Percentiles rank a stretch among this genome's conserved stretches.
These are phyloP conservation scores for Hypsizygus ulmarius DNA, from an alignment of 1,284 basidiomycete genomes.

Conservation along the genomic window DNA sequence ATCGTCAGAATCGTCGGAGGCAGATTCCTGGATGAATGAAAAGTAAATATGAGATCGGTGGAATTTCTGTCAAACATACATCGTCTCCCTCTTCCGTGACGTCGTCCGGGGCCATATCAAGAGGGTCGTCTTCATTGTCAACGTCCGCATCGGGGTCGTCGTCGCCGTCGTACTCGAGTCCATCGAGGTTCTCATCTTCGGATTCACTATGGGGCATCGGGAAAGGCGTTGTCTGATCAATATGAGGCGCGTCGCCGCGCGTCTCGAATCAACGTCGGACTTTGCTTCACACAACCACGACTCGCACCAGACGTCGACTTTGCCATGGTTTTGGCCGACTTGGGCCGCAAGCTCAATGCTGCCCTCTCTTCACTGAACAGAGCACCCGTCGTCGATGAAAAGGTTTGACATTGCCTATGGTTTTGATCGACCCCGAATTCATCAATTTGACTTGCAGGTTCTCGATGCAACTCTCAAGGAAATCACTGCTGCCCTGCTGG, in stretches of 20 bases:
- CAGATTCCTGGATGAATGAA: slow-evolving; percentile 39
- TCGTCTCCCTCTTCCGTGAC: slow-evolving; percentile 64
- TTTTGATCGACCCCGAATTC: slow-evolving; percentile 12
- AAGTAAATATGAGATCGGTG: slow-evolving; percentile 3
- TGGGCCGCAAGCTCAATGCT: slow-evolving; percentile 91
- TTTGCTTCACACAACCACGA: slow-evolving; percentile 15
- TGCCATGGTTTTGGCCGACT: slow-evolving; percentile 93
- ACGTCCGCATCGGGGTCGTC: slow-evolving; percentile 37
- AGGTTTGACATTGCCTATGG: slow-evolving; percentile 45
- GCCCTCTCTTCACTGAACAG: slow-evolving; percentile 90
- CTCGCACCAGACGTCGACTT: slow-evolving; percentile 20
- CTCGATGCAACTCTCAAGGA: slow-evolving; percentile 94
- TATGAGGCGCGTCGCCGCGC: background rate
- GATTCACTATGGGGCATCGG: slow-evolving; percentile 60
- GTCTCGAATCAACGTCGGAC: background rate
- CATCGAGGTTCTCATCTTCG: slow-evolving; percentile 61
- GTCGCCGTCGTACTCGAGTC: slow-evolving; percentile 50
- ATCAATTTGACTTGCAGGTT: slow-evolving; percentile 46
- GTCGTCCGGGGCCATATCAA: slow-evolving; percentile 49
- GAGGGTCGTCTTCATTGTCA: slow-evolving; percentile 37
- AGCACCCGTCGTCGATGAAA: slow-evolving; percentile 85
- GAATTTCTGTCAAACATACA: slow-evolving; percentile 36
- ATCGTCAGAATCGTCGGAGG: slow-evolving; percentile 55
- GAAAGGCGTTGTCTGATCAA: background rate
- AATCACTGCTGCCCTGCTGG: slow-evolving; percentile 90